Evolutionary conservation across 1,284 basidiomycete genomes (phyloP), one percentile per base, ranked within the genome.

Genomic region (Leccinum griseonigrum): DNA sequence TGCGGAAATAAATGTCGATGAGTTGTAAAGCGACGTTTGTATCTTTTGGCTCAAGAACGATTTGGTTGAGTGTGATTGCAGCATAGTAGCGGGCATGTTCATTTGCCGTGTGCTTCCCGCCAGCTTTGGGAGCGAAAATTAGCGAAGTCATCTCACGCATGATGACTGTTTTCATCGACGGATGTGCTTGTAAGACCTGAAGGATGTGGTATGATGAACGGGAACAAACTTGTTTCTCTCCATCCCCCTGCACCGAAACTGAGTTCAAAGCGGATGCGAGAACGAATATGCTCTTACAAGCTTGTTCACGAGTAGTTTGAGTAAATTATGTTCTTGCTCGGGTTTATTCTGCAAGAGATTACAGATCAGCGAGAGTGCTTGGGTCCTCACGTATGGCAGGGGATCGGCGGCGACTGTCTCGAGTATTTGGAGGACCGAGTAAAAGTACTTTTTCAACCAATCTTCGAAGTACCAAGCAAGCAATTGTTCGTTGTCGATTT

Each of bases 401-500:
- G 94, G 87, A 73, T 98, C 97, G 63, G 94, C 84, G 2, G 94
- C 91, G 61, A 97, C 83, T 2, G 83, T 84, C 85, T 99, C 97
- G 46, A 99, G 85, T 48, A 93, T 85, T 73, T 97, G 92, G 8
- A 99, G 83, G 53, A 98, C 79, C 16, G 88, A 88, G 78, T 97
- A 98, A 81, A 97, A 98, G 76, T 91, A 98, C 69, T 95, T 95
- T 78, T 99, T 99, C 60, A 98, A 77, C 88, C 94, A 96, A 71
- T 99, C 96, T 74, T 99, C 97, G 74, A 97, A 99, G 64, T 91
- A 90, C 88, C 91, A 99, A 3, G 92, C 66, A 10, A 95, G 71
- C 0, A 98, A 77, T 73, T 94, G 87, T 53, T 86, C 81, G 64
- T 97, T 89, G 0, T 91, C 80, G 64, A 97, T 89, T 0, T 91